phyloP scores from a whole-genome alignment of 495 filamentous ascomycete species.

The Neurospora tetrasperma region DNA sequence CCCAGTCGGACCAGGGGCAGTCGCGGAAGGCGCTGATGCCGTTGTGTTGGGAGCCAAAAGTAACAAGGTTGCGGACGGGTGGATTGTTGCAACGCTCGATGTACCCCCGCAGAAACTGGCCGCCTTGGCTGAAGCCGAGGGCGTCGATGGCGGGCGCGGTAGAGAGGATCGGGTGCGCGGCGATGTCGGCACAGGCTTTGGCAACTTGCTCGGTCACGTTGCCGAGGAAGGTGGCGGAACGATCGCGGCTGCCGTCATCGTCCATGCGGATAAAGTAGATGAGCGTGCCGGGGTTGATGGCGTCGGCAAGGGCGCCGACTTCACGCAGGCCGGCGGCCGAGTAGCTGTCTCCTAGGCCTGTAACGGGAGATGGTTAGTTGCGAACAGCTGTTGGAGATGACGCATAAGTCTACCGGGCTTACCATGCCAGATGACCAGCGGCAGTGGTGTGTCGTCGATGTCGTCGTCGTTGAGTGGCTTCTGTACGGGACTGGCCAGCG shows the following conservation, averaged over 20 bases:
- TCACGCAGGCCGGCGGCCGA: conserved; percentile 58
- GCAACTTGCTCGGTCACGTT: conserved; percentile 74
- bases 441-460: conserved; percentile 53
- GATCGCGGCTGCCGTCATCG: conserved; percentile 54
- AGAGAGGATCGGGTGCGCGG: conserved; percentile 65
- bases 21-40: conserved; percentile 76
- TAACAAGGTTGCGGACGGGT: conserved; percentile 72
- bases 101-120: conserved; percentile 90
- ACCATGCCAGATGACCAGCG: conserved; percentile 91
- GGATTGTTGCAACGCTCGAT: conserved; percentile 82
- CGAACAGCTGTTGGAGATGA: neutral
- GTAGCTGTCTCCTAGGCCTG: conserved; percentile 54
- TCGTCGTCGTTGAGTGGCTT: conserved; percentile 19
- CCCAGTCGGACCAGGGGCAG: conserved; percentile 54
- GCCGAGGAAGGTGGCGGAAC: conserved; percentile 78
- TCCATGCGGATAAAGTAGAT: conserved; percentile 72
- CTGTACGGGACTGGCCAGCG: conserved; percentile 16
- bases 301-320: conserved; percentile 57
- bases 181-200: conserved; percentile 70
- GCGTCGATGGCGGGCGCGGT: conserved; percentile 78
- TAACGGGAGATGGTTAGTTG: neutral
- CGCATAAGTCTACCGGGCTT: conserved; percentile 31
- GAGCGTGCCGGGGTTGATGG: conserved; percentile 70
- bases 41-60: conserved; percentile 89
- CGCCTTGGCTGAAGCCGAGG: conserved; percentile 89